A percentile compares a stretch with the other conserved stretches of the same genome.
Conservation (phyloP, 2,329 filamentous ascomycete genomes). For the Amylocarpus encephaloides region DNA sequence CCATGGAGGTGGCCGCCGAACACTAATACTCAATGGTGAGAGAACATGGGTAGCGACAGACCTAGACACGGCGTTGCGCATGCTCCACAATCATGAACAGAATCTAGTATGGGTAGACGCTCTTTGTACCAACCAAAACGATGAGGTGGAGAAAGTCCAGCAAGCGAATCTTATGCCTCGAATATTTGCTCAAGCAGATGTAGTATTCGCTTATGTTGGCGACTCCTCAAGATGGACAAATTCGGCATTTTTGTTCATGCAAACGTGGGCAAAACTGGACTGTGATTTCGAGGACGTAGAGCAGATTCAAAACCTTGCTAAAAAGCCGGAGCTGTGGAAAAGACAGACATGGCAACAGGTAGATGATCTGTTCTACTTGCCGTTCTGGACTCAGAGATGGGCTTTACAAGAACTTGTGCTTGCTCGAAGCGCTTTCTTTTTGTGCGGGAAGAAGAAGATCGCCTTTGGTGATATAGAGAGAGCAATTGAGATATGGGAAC, state of each 20-base stretch:
- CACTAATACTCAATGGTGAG: constrained; percentile 6
- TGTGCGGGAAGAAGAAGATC: constrained; percentile 5
- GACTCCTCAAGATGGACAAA: constrained; percentile 3
- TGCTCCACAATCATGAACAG: constrained; percentile 3
- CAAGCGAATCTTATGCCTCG: constrained; percentile 7
- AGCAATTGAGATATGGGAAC: constrained; percentile 3
- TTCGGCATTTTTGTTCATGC: constrained; percentile 1
- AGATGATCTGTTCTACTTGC: constrained; percentile 2
- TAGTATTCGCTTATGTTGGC: constrained; percentile 9
- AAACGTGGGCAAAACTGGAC: constrained; percentile 3
- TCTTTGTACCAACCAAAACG: constrained; percentile 13
- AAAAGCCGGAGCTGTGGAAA: constrained; percentile 1
- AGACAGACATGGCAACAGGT: constrained; percentile 6
- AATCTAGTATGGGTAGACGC: constrained; percentile 11
- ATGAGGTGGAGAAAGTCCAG: constrained; percentile 5
- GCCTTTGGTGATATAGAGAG: constrained; percentile 2
- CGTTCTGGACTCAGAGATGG: constrained; percentile 5
- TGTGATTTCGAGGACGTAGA: constrained; percentile 2
- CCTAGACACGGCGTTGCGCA: constrained; percentile 8
- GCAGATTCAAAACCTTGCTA: background rate
- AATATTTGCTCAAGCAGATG: constrained; percentile 5
- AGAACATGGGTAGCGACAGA: constrained; percentile 8
- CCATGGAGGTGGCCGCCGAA: background rate
- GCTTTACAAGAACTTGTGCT: constrained; percentile 2
- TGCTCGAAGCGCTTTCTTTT: background rate